phyloP scores from a whole-genome alignment of 2,329 filamentous ascomycete species.

The Setomelanomma holmii region DNA sequence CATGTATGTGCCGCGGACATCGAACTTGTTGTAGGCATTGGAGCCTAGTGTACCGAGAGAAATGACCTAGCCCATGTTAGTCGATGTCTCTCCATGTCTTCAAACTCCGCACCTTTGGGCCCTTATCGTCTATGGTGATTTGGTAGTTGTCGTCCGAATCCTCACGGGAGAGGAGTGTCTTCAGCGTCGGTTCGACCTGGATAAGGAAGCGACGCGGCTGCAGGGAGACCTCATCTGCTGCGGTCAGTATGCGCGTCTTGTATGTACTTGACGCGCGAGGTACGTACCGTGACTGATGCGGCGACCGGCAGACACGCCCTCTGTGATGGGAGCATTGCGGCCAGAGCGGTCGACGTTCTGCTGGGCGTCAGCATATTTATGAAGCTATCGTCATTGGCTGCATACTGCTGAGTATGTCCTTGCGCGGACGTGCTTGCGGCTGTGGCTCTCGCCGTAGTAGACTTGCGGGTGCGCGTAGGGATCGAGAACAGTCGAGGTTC shows the following conservation, averaged over 20 bases:
- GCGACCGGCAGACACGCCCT: conserved; percentile 38
- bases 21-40: conserved; percentile 84
- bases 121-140: conserved; percentile 95
- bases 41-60: conserved; percentile 85
- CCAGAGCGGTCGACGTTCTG: conserved; percentile 40
- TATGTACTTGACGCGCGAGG: neutral
- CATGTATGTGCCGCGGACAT: conserved; percentile 96
- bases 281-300: conserved; percentile 49
- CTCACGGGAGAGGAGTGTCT: conserved; percentile 80
- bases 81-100: neutral
- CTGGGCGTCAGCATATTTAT: conserved; percentile 14
- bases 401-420: conserved; percentile 65
- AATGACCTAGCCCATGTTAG: conserved; percentile 66
- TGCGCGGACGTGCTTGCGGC: conserved; percentile 54
- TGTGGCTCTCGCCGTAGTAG: conserved; percentile 65
- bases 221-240: conserved; percentile 73
- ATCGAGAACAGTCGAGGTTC: conserved; percentile 56
- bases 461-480: conserved; percentile 65
- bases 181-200: conserved; percentile 82
- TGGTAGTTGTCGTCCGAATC: conserved; percentile 95
- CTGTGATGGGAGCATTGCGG: conserved; percentile 38
- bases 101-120: conserved; percentile 74
- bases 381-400: conserved; percentile 3
- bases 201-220: conserved; percentile 82
- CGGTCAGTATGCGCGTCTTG: conserved; percentile 17